phyloP scores from a whole-genome alignment of 441 rosid species.

The Eruca vesicaria region DNA sequence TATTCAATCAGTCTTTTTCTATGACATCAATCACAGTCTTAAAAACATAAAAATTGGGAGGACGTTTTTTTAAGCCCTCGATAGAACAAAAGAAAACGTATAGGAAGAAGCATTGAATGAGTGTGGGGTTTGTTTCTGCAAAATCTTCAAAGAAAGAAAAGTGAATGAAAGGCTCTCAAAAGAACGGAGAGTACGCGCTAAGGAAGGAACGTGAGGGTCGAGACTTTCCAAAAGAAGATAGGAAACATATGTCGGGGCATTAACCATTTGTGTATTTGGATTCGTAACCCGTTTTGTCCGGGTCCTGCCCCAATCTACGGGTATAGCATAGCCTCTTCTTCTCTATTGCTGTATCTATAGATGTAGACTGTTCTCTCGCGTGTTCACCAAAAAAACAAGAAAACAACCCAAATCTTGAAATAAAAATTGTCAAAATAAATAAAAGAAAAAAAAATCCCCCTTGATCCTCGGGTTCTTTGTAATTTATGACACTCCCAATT shows the following conservation, averaged over 20 bases:
- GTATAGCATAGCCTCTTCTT: background rate
- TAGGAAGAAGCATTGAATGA: constrained; percentile 35
- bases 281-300: constrained; percentile 70
- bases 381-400: constrained; percentile 10
- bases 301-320: constrained; percentile 37
- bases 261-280: constrained; percentile 45
- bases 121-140: constrained; percentile 14
- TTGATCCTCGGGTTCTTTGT: constrained; percentile 53
- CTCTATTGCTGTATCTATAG: constrained; percentile 24
- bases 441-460: constrained; percentile 23
- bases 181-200: constrained; percentile 28
- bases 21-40: constrained; percentile 21
- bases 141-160: background rate
- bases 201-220: constrained; percentile 15
- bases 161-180: background rate
- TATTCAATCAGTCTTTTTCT: too few relatives aligned
- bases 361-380: constrained; percentile 34
- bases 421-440: background rate
- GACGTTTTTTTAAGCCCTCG: background rate
- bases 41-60: constrained; percentile 12
- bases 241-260: constrained; percentile 30
- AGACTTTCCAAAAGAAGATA: constrained; percentile 35
- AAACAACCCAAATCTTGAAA: background rate
- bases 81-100: constrained; percentile 5
- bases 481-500: constrained; percentile 53